Evolutionary conservation across 2,329 filamentous ascomycete genomes (phyloP).

Genomic region (Colletotrichum cereale): DNA sequence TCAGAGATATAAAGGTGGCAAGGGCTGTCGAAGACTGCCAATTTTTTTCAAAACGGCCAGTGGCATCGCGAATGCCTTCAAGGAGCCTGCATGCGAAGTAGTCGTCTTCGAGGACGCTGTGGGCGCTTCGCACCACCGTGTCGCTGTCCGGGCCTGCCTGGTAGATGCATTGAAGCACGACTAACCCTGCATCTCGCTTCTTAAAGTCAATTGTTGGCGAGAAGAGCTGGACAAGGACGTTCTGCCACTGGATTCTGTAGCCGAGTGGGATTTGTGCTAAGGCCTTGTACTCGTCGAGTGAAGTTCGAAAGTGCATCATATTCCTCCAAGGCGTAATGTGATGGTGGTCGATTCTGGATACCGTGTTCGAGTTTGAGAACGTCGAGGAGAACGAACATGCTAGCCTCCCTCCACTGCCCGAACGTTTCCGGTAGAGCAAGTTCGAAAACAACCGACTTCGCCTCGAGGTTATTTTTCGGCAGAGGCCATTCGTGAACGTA

Average conservation of each 20-base stretch:
- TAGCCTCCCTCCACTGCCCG: slow-evolving; percentile 62
- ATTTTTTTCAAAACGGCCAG: slow-evolving; percentile 58
- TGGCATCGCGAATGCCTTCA: slow-evolving; percentile 46
- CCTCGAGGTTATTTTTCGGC: slow-evolving; percentile 47
- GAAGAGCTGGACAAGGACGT: slow-evolving; percentile 65
- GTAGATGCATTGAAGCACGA: slow-evolving; percentile 63
- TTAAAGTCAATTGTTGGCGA: slow-evolving; percentile 63
- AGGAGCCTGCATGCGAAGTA: slow-evolving; percentile 46
- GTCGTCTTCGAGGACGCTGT: slow-evolving; percentile 1
- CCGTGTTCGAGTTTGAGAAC: slow-evolving; percentile 49
- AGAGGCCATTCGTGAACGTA: slow-evolving; percentile 69
- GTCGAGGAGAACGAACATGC: slow-evolving; percentile 54
- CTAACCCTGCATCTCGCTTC: slow-evolving; percentile 58
- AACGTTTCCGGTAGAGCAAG: slow-evolving; percentile 57
- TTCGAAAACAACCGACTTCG: slow-evolving; percentile 66
- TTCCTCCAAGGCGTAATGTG: neutral
- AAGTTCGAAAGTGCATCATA: neutral
- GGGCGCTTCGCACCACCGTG: neutral
- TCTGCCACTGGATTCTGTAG: slow-evolving; percentile 64
- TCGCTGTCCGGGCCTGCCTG: slow-evolving; percentile 56
- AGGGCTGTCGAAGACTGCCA: slow-evolving; percentile 62
- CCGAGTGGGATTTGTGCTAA: slow-evolving; percentile 63
- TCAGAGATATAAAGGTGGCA: slow-evolving; percentile 54
- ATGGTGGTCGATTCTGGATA: neutral
- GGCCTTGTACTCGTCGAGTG: slow-evolving; percentile 66